Evolutionary conservation across 345 rosid species (phyloP).

Genomic region (Arabidopsis suecica): DNA sequence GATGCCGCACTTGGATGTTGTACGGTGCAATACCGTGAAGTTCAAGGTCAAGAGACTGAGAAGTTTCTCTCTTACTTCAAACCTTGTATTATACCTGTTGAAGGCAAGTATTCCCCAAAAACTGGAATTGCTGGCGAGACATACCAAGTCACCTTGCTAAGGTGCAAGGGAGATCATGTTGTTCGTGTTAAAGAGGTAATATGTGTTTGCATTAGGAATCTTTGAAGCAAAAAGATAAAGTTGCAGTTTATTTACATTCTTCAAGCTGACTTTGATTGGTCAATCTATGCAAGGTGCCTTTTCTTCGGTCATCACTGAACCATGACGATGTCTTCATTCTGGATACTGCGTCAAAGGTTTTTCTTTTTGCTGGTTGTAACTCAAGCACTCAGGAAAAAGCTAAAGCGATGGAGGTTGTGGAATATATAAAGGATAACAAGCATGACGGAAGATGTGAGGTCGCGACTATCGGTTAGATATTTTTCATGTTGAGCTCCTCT

Average conservation of each 20-base stretch:
- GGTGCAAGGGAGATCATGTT: slow-evolving; percentile 83
- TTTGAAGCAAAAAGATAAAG: background rate
- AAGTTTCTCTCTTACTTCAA: slow-evolving; percentile 81
- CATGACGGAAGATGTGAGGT: slow-evolving; percentile 82
- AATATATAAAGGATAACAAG: slow-evolving; percentile 67
- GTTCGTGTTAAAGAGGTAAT: slow-evolving; percentile 87
- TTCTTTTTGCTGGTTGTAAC: slow-evolving; percentile 84
- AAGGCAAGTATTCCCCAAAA: slow-evolving; percentile 63
- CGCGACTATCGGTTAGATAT: slow-evolving; percentile 71
- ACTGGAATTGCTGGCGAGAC: slow-evolving; percentile 46
- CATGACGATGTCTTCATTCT: slow-evolving; percentile 80
- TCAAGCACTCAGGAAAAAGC: slow-evolving; percentile 88
- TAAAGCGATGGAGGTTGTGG: slow-evolving; percentile 84
- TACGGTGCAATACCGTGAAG: slow-evolving; percentile 84
- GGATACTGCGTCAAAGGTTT: slow-evolving; percentile 82
- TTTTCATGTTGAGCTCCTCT: slow-evolving; percentile 6
- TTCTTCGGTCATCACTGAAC: slow-evolving; percentile 81
- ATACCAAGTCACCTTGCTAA: slow-evolving; percentile 58
- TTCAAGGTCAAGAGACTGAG: slow-evolving; percentile 85
- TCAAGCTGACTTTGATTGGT: slow-evolving; percentile 17
- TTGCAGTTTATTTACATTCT: slow-evolving; percentile 13
- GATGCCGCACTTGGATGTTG: slow-evolving; percentile 82
- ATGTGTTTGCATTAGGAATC: background rate
- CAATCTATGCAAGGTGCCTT: slow-evolving; percentile 61
- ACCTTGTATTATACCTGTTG: slow-evolving; percentile 82